Evolutionary conservation across 1,139 yeast species (phyloP), one percentile per base, ranked within the genome.

Genomic region (Arxiozyma heterogenica): DNA sequence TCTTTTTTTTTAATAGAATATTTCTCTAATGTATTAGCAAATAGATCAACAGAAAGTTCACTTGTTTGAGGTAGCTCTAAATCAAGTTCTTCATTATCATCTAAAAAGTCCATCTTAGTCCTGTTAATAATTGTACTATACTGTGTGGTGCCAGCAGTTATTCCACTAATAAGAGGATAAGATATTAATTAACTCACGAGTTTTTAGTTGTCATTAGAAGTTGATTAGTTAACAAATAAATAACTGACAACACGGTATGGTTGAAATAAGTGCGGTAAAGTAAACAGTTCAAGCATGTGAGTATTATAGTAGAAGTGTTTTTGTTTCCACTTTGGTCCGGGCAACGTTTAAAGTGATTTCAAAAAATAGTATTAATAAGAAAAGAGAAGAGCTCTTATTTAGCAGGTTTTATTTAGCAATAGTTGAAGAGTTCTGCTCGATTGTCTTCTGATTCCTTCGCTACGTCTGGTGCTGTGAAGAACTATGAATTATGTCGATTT

Each of bases 31-130:
- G 57, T 62, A 23, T 55, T 56, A 1, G 62, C 49, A 49, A 67
- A 64, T 20, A 67, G 53, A 42, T 62, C 67, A 22, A 67, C 58
- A 25, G 58, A 59, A 15, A 67, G 52, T 20, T 67, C 68, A 21
- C 64, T 53, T 1, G 65, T 57, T 23, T 58, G 57, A 8, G 68
- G 69, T 18, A 66, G 53, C 44, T 60, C 66, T 41, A 62, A 54
- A 34, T 60, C 64, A 4, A 57, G 51, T 25, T 60, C 62, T 45
- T 60, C 60, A 12, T 59, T 64, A 11, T 58, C 62, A n/a, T 57
- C 56, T 43, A 60, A 50, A 39, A 61, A 54, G 50, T 62, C 62
- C 68, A 64, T 65, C 18, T 11, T 49, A 12, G 2, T 38, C 18
- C 7, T 22, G 12, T 4, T 9, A 22, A 41, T 21, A 39, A 27